Percentiles rank a stretch among this genome's conserved stretches.
phyloP scores from a whole-genome alignment of 345 rosid genomes.

The Bruguiera gymnorhiza region DNA sequence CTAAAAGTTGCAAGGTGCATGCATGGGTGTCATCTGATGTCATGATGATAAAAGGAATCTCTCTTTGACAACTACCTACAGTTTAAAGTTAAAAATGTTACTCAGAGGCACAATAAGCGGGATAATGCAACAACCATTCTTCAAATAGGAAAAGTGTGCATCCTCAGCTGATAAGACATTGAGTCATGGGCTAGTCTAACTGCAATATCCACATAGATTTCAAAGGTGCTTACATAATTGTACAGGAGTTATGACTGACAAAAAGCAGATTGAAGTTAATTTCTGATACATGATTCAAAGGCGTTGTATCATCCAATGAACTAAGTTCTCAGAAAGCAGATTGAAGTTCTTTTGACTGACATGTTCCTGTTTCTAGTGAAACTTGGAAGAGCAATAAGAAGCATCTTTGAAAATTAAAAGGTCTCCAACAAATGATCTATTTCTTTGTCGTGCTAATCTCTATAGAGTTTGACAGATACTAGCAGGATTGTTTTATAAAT shows the following conservation, averaged over 20 bases:
- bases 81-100: constrained; percentile 6
- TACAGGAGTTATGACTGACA: no score
- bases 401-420: not conserved
- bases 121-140: not conserved
- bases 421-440: not conserved
- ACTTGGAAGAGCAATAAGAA: not conserved
- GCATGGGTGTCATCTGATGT: constrained; percentile 95
- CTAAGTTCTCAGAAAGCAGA: no score
- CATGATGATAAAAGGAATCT: constrained; percentile 89
- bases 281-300: no score
- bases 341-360: not conserved
- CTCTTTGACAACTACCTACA: constrained; percentile 51
- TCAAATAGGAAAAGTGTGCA: no score
- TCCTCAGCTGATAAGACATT: no score
- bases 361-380: not conserved
- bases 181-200: no score
- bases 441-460: no score
- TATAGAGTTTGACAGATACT: not conserved
- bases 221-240: no score
- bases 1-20: constrained; percentile 61
- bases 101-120: not conserved
- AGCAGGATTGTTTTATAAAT: not conserved
- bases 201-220: no score
- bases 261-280: no score
- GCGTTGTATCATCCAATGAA: no score